Base-by-base conservation (phyloP, 306 rosid species). In the Cucumis cinereus region DNA sequence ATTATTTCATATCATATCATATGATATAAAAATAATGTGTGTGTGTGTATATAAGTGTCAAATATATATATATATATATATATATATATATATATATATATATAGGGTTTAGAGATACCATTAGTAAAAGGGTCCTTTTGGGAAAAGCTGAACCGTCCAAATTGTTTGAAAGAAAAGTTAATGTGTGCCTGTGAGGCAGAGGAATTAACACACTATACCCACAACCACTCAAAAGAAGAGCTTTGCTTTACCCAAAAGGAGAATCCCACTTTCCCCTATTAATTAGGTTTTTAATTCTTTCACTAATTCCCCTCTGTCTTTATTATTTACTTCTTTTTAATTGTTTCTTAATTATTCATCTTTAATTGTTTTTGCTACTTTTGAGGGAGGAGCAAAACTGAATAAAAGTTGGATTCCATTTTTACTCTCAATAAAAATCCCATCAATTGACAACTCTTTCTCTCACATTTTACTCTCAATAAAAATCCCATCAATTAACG, bases 71-170 rank as follows among this genome's bases (percentile, higher is more conserved):
- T 0, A 41, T 7, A 7, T 41, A 10, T 41, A 10, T 38, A 7
- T 38, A 4, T 41, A 10, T 10, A 15, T 45, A 5, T 45, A 15
- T 45, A 2, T 45, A 3, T 12, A 45, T 45, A 45, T 50, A 15
- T 50, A 5, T 5, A 16, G 40, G 23, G 8, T 7, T 23, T 69
- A 8, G 75, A 70, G 57, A 70, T 47, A 45, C 3, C 75, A 67
- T 41, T 67, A 43, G 41, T 1, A 2, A 2, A 70, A 24, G 38
- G 22, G 15, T 43, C 23, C 57, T 70, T 70, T 70, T 70, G 75
- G 57, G 75, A 45, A 70, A 70, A 70, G 75, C 57, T 70, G 75
- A 70, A 70, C 57, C 75, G 57, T 70, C 75, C 57, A 70, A 70
- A 70, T 45, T 43, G 75, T 15, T 15, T 70, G 40, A 70, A 47